Evolutionary conservation across 2,329 filamentous ascomycete genomes (phyloP), one percentile per base, ranked within the genome.

Genomic region (Fusarium nematophilum): DNA sequence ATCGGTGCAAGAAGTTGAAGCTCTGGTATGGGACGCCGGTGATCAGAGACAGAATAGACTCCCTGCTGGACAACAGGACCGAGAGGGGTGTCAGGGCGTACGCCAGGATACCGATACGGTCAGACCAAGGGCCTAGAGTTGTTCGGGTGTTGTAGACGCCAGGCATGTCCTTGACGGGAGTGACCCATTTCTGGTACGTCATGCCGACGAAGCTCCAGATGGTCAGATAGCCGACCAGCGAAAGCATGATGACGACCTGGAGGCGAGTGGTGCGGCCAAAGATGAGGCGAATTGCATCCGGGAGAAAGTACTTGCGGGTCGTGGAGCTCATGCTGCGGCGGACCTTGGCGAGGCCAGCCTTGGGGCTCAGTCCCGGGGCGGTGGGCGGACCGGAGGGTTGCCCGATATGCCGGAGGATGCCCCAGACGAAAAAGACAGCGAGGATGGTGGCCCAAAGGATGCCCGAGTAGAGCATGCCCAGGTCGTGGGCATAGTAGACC

Each of bases 1-100:
- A 93, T 26, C 89, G 86, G 72, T 92, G 90, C 15, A 93, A 76
- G 69, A 93, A 93, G 73, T 90, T 88, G 80, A 93, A 92, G 66
- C 84, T 86, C 64, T 92, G 90, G 67, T 92, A 91, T 0, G 90
- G 89, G 1, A 93, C 79, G 2, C 90, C 90, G 0, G 90, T 93
- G 42, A 91, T 72, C 11, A 90, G 71, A 1, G 86, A 90, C 4
- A 93, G 81, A 2, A 92, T 77, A 1, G 87, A 90, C 70, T 93
- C 90, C 33, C 90, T 82, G 53, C 80, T 87, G n/a, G 84, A 81
- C 10, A 93, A 80, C 40, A 90, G 74, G 25, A 93, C 76, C 1
- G 87, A 87, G 1, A 93, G 78, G 0, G 90, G 90, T 0, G 90
- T 92, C 9, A 93, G 80, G 1, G 89, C 90, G 65, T 90, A 93